Evolutionary conservation across 352 stramenopile species (phyloP).

Genomic region (Globisporangium nunn): DNA sequence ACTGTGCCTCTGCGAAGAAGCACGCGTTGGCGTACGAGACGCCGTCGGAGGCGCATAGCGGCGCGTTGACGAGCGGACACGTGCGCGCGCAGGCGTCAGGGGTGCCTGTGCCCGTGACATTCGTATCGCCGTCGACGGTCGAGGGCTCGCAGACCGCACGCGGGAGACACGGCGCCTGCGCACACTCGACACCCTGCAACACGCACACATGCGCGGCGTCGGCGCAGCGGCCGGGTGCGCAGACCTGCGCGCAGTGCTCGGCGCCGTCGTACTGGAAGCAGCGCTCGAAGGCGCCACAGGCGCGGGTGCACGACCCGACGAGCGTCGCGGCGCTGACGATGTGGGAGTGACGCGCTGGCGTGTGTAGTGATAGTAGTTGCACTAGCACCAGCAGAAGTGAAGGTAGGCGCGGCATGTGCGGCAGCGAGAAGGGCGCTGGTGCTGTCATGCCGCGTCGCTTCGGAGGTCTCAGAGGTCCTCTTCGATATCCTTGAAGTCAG

Average conservation of each 20-base stretch:
- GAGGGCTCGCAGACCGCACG: conserved; percentile 32
- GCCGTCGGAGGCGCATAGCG: conserved; percentile 37
- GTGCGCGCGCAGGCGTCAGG: conserved; percentile 15
- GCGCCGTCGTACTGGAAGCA: conserved; percentile 38
- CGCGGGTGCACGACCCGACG: conserved; percentile 2
- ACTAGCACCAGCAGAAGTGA: neutral
- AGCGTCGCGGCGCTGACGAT: conserved; percentile 4
- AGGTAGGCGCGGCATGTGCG: neutral
- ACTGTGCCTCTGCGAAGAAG: conserved; percentile 45
- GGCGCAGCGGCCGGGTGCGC: conserved; percentile 31
- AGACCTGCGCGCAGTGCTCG: conserved; percentile 39
- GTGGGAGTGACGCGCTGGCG: neutral
- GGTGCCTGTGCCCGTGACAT: neutral
- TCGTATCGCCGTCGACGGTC: neutral
- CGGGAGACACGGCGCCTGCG: conserved; percentile 33
- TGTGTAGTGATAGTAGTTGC: neutral
- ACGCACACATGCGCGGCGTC: conserved; percentile 28
- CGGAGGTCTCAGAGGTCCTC: too few relatives aligned
- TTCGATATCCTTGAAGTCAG: neutral
- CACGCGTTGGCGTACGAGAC: conserved; percentile 46
- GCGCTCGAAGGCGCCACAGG: conserved; percentile 29
- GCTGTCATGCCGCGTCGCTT: too few relatives aligned
- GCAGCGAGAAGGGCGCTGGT: neutral
- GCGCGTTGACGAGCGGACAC: conserved; percentile 30
- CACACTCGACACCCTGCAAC: conserved; percentile 29